Conservation (phyloP, 306 rosid genomes). For the Cucumis cinereus region DNA sequence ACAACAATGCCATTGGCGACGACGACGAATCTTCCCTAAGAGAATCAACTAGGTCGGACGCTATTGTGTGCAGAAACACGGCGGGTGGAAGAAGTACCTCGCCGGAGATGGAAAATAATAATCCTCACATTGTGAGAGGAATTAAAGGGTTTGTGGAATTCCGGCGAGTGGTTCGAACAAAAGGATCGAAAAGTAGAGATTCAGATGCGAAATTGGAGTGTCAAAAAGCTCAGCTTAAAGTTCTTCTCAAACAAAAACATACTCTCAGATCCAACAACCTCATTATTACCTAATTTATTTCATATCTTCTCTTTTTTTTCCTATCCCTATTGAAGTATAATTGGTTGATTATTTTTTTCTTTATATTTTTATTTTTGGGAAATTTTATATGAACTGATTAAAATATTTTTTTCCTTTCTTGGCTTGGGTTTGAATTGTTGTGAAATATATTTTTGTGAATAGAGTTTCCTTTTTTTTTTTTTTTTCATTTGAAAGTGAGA, state of each 20-base stretch:
- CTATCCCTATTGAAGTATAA: not conserved
- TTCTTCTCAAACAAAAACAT: constrained; percentile 30
- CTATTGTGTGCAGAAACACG: not conserved
- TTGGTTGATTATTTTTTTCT: not conserved
- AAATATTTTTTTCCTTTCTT: not conserved
- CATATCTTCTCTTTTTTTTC: not conserved
- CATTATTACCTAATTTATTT: constrained; percentile 15
- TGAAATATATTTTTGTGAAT: not conserved
- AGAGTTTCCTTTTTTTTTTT: not conserved
- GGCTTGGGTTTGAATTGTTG: not conserved
- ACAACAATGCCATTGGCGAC: not conserved
- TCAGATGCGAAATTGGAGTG: constrained; percentile 48
- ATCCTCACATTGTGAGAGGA: constrained; percentile 47
- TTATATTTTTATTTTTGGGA: not conserved
- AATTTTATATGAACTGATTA: not conserved
- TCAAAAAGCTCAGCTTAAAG: constrained; percentile 41
- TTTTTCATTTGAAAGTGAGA: not conserved
- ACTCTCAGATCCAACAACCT: constrained; percentile 25
- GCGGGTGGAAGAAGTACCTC: constrained; percentile 12
- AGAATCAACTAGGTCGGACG: not conserved
- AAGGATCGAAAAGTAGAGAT: constrained; percentile 33
- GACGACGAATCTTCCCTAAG: not conserved
- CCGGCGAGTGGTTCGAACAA: constrained; percentile 34
- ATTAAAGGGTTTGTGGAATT: constrained; percentile 57
- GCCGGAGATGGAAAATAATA: constrained; percentile 27